A percentile compares a stretch with the other conserved stretches of the same genome.
phyloP scores from a whole-genome alignment of 495 filamentous ascomycete genomes.

The Trichocladium antarcticum region DNA sequence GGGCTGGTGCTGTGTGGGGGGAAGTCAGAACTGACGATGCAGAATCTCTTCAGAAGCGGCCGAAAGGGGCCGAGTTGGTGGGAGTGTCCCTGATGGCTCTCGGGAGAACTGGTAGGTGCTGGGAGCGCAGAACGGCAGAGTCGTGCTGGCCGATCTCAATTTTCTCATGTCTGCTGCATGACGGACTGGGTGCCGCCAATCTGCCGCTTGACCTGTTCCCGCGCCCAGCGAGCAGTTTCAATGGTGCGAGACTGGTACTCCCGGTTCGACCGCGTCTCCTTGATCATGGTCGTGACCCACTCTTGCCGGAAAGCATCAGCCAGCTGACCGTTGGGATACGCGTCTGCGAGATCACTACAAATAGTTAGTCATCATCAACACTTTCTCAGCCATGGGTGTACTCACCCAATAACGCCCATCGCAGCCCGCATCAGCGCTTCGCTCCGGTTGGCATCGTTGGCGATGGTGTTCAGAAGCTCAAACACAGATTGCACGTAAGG shows the following conservation, averaged over 20 bases:
- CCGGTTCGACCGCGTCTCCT: conserved; percentile 73
- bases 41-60: conserved; percentile 10
- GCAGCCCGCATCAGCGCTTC: conserved; percentile 82
- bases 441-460: conserved; percentile 70
- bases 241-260: conserved; percentile 74
- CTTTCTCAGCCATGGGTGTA: neutral
- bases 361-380: neutral
- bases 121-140: conserved; percentile 7
- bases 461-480: conserved; percentile 71
- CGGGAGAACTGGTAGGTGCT: neutral
- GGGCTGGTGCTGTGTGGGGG: conserved; percentile 12
- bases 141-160: conserved; percentile 1
- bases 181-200: conserved; percentile 42
- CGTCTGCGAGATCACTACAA: conserved; percentile 77
- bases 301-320: conserved; percentile 73
- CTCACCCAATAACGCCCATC: conserved; percentile 95
- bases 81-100: conserved; percentile 9
- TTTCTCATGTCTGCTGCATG: conserved; percentile 37
- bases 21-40: conserved; percentile 8
- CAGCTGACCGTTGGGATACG: conserved; percentile 85
- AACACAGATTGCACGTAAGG: conserved; percentile 82
- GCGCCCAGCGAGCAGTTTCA: conserved; percentile 92
- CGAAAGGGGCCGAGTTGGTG: neutral
- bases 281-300: conserved; percentile 78
- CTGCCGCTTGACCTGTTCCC: conserved; percentile 94